Percentiles rank a stretch among this genome's conserved stretches.
phyloP scores from a whole-genome alignment of 306 rosid genomes.

The Coriaria nepalensis region DNA sequence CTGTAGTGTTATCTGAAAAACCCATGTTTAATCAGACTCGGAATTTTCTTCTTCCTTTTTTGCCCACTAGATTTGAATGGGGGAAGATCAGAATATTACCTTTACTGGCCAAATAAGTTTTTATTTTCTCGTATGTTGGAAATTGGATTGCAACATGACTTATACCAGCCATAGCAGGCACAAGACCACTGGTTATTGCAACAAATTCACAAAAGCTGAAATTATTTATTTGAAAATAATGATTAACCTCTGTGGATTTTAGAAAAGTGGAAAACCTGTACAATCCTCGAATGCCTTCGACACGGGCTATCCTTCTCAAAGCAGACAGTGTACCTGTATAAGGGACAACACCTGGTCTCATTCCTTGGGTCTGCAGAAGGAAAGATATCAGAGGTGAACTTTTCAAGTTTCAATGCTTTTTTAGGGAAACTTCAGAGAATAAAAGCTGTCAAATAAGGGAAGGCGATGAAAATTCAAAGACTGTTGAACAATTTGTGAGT shows the following conservation, averaged over 20 bases:
- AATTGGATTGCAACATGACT: slow-evolving; percentile 90
- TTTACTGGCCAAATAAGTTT: slow-evolving; percentile 48
- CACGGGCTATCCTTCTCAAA: slow-evolving; percentile 74
- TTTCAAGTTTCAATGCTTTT: not conserved
- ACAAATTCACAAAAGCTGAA: slow-evolving; percentile 1
- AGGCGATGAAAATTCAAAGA: too few relatives aligned
- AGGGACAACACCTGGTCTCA: slow-evolving; percentile 60
- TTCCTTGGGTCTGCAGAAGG: slow-evolving; percentile 64
- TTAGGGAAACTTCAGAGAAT: too few relatives aligned
- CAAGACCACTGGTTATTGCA: slow-evolving; percentile 53
- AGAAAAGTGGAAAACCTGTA: slow-evolving; percentile 45
- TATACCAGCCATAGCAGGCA: slow-evolving; percentile 84
- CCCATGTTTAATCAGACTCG: slow-evolving; percentile 6
- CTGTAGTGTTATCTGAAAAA: slow-evolving; percentile 39
- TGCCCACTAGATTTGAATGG: not conserved
- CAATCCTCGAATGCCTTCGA: slow-evolving; percentile 82
- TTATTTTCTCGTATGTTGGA: slow-evolving; percentile 68
- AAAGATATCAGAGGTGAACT: slow-evolving; percentile 8
- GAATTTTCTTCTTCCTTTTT: too few relatives aligned
- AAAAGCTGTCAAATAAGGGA: too few relatives aligned
- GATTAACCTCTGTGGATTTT: too few relatives aligned
- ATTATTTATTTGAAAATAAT: too few relatives aligned
- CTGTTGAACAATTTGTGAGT: too few relatives aligned
- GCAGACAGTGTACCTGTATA: slow-evolving; percentile 64
- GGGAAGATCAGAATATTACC: slow-evolving; percentile 28